Base-by-base conservation (phyloP, 2,329 filamentous ascomycete genomes). In the Xylaria sp. region DNA sequence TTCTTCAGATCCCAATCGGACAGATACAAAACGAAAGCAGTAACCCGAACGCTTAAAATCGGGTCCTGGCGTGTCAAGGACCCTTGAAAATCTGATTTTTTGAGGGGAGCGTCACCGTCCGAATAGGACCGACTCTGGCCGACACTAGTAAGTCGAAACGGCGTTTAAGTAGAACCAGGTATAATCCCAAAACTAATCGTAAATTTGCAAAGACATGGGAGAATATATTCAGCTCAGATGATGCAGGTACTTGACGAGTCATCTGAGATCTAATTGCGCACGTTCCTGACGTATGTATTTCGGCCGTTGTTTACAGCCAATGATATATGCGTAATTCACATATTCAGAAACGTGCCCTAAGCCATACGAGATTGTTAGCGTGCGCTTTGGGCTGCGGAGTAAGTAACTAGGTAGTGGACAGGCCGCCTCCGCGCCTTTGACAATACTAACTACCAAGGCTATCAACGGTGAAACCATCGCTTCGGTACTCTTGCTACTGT, bases 81-180 rank as follows among this genome's bases (percentile, higher is more conserved):
- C 39, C 39, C 39, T 42, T 42, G 39, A 42, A 27, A 42, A 36
- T 36, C 14, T 11, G 11, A 42, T 14, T 42, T 14, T 42, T 42
- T 42, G 12, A 42, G 39, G 34, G 34, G 14, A 42, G 11, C 14
- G 39, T 42, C 39, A 17, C 39, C 39, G 14, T 42, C 14, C 14
- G 39, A 53, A 17, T 53, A 53, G 50, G 50, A 53, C 50, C 50
- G 50, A 53, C 50, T 53, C 50, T 53, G 21, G 50, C 27, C 24
- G 27, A 53, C 24, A 32, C 50, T 53, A 53, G 50, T 32, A 53
- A 30, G 50, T 30, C 12, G 24, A 53, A n/a, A 14, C 24, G 50
- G 24, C 24, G 12, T 53, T 53, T 53, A n/a, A n/a, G n/a, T n/a
- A 30, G 21, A 32, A 32, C 48, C 5, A 50, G 19, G 47, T 11